These are phyloP conservation scores for Globisporangium irregulare DNA, from an alignment of 352 stramenopile genomes.

Conservation along the genomic window DNA sequence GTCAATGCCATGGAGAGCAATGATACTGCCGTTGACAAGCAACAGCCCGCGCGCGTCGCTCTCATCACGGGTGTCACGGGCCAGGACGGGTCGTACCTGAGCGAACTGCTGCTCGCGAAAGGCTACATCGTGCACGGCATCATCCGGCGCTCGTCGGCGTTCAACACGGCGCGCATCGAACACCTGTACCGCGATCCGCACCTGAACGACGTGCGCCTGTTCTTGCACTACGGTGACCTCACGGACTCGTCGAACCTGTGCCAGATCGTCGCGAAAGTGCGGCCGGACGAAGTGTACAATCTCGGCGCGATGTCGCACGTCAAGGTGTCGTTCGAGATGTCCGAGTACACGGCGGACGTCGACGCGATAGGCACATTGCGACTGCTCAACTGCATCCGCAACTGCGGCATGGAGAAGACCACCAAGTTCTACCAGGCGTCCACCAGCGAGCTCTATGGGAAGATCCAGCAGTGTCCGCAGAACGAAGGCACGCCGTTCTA, in stretches of 20 bases:
- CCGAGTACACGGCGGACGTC: slow-evolving; percentile 98
- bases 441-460: slow-evolving; percentile 98
- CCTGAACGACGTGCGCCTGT: slow-evolving; percentile 91
- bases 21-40: background rate
- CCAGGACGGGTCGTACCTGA: slow-evolving; percentile 98
- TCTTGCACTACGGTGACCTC: slow-evolving; percentile 99
- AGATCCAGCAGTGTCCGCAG: slow-evolving; percentile 96
- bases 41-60: slow-evolving; percentile 46
- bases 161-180: slow-evolving; percentile 98
- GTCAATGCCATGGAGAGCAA: background rate
- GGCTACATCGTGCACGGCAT: slow-evolving; percentile 95
- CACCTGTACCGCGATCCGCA: slow-evolving; percentile 97
- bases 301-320: slow-evolving; percentile 99
- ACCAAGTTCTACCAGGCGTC: slow-evolving; percentile 96
- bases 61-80: slow-evolving; percentile 98
- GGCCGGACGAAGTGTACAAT: slow-evolving; percentile 98
- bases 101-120: slow-evolving; percentile 96
- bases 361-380: slow-evolving; percentile 95
- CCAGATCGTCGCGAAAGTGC: slow-evolving; percentile 93
- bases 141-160: slow-evolving; percentile 96
- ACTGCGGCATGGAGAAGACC: slow-evolving; percentile 76
- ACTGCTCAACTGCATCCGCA: slow-evolving; percentile 97
- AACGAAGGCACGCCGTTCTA: slow-evolving; percentile 98
- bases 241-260: slow-evolving; percentile 98
- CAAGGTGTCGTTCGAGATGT: slow-evolving; percentile 99